Base-by-base conservation (phyloP, 371 early-diverging fungal species). In the Cokeromyces recurvatus region DNA sequence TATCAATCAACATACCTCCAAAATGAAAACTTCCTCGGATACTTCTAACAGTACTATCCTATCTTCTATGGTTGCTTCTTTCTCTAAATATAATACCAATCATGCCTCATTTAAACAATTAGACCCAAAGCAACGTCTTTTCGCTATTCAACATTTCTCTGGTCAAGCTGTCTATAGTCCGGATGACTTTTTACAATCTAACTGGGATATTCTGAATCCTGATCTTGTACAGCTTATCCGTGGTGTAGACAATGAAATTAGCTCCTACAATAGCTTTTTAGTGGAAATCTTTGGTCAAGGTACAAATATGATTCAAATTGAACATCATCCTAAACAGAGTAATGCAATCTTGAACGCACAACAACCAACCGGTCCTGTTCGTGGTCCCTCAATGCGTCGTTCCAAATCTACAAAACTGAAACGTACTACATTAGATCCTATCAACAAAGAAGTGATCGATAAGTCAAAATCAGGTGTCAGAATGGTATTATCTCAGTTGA, bases 111-210 rank as follows among this genome's bases (percentile, higher is more conserved):
- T 69, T 56, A 72, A 71, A 10, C 37, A 43, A 6, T 54, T 71
- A 6, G 62, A 60, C 39, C 43, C 57, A 7, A 43, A 44, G 5
- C 32, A 37, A 37, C 31, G 31, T 1, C 46, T 59, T 5, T 93
- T 93, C 58, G 71, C 78, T 32, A 74, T 96, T 38, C 81, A 84
- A 43, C 97, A 96, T 68, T 94, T 83, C 64, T 74, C 84, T 2
- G 81, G 79, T 15, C 75, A 81, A 60, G 88, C 90, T 16, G 71
- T 66, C 4, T 97, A 97, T 64, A 80, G 75, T 20, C 77, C 84
- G 22, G 71, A 77, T 24, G 79, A 83, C 7, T 91, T 95, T 55
- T 25, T 87, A 40, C 87, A 86, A 32, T 56, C 51, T 23, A 91
- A 93, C 64, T 60, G 73, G 40, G 90, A 89, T 42, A 58, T 75